Conservation (phyloP, 371 early-diverging fungal genomes). For the Mucor mucedo region DNA sequence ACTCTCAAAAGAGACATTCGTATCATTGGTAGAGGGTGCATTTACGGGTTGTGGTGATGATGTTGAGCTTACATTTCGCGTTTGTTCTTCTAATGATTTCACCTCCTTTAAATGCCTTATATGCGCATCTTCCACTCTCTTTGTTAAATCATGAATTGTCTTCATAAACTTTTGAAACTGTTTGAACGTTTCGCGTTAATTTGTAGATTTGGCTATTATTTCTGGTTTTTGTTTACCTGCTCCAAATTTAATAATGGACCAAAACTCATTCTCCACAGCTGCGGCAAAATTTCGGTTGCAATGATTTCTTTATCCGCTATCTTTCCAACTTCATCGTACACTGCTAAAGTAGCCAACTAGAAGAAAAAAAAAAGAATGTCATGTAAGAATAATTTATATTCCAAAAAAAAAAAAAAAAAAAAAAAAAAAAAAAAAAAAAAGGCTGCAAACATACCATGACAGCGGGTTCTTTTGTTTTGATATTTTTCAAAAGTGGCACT, state of each 20-base stretch:
- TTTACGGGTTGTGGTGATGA: conserved; percentile 15
- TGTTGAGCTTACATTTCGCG: conserved; percentile 38
- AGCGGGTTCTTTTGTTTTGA: conserved; percentile 79
- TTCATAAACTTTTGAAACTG: conserved; percentile 72
- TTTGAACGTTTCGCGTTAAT: too few species aligned
- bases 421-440: background rate
- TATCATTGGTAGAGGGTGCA: conserved; percentile 12
- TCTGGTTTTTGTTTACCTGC: conserved; percentile 53
- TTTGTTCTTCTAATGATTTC: conserved; percentile 65
- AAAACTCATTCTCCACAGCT: conserved; percentile 79
- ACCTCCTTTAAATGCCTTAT: conserved; percentile 65
- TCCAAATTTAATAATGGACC: conserved; percentile 71
- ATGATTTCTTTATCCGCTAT: conserved; percentile 74
- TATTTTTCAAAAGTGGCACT: conserved; percentile 75
- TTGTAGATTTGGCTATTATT: background rate
- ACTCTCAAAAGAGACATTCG: conserved; percentile 40
- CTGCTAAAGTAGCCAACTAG: conserved; percentile 76
- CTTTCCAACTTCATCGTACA: conserved; percentile 81
- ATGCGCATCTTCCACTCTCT: conserved; percentile 72
- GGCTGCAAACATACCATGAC: conserved; percentile 59
- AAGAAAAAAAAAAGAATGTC: background rate
- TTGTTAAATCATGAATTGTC: conserved; percentile 67
- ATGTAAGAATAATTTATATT: too few species aligned
- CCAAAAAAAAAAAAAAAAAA: conserved; percentile 47
- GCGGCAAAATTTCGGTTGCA: conserved; percentile 79